phyloP scores from a whole-genome alignment of 2,329 filamentous ascomycete species.

The Aureobasidium vineae region DNA sequence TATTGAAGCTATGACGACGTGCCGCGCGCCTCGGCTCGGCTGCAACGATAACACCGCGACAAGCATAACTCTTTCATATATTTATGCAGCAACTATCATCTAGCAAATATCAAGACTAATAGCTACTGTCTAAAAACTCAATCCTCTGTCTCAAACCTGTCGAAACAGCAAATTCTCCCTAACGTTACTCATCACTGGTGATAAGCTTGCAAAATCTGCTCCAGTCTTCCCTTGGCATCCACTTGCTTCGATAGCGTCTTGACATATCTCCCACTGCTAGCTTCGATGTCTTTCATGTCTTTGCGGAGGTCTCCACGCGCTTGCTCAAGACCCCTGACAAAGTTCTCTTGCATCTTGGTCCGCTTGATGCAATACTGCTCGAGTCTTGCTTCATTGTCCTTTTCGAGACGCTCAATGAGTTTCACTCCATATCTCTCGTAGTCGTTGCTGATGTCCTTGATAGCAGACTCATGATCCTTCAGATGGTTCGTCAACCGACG shows the following conservation, averaged over 20 bases:
- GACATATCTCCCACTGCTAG: neutral
- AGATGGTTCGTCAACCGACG: constrained; percentile 48
- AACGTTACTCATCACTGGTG: neutral
- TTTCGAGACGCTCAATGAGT: constrained; percentile 46
- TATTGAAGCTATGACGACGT: constrained; percentile 13
- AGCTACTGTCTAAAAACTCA: neutral
- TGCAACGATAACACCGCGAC: neutral
- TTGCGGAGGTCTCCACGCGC: neutral
- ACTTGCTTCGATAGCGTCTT: neutral
- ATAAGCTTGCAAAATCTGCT: constrained; percentile 11
- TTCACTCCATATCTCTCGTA: constrained; percentile 46
- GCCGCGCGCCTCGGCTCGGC: constrained; percentile 8
- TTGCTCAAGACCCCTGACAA: neutral
- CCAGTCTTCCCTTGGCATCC: constrained; percentile 5
- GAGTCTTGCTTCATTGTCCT: constrained; percentile 43
- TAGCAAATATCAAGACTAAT: constrained; percentile 6
- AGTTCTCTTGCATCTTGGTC: constrained; percentile 32
- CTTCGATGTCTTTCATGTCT: neutral
- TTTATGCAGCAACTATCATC: neutral
- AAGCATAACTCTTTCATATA: neutral
- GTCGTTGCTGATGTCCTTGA: constrained; percentile 45
- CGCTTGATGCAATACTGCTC: constrained; percentile 33
- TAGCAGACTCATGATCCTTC: constrained; percentile 47
- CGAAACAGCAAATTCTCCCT: neutral
- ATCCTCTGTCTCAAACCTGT: neutral